These are phyloP conservation scores for Calamus simplicifolius DNA, from an alignment of 176 grass and related monocot species.

Conservation along the genomic window DNA sequence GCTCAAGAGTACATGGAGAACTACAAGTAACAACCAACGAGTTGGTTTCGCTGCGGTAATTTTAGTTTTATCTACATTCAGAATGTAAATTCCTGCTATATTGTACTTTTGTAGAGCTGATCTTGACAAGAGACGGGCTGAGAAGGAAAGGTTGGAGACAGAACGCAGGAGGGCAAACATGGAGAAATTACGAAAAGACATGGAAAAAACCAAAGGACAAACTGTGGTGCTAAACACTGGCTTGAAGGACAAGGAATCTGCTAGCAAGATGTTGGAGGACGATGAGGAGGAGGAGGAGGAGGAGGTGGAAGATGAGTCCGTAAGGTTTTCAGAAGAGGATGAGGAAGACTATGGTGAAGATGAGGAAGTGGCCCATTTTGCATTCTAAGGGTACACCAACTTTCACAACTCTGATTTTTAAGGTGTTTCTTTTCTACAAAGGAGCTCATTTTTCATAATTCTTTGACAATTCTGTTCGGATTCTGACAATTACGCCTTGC, in stretches of 20 bases:
- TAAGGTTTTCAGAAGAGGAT: constrained; percentile 55
- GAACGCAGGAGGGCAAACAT: constrained; percentile 71
- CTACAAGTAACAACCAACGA: constrained; percentile 41
- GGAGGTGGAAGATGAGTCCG: constrained; percentile 41
- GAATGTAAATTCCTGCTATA: not conserved
- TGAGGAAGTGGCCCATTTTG: constrained; percentile 68
- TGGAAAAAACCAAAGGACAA: constrained; percentile 82
- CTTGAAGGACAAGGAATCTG: constrained; percentile 50
- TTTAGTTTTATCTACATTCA: too few relatives aligned
- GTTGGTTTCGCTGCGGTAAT: too few relatives aligned
- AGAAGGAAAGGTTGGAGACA: constrained; percentile 65
- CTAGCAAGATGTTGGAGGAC: constrained; percentile 45
- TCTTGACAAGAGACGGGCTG: constrained; percentile 85
- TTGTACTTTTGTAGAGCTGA: constrained; percentile 52
- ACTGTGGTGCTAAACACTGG: constrained; percentile 87
- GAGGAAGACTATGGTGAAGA: constrained; percentile 71
- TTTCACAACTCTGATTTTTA: not conserved
- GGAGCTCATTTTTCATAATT: too few relatives aligned
- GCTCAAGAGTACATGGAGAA: constrained; percentile 89
- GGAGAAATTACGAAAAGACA: constrained; percentile 75
- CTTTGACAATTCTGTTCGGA: too few relatives aligned
- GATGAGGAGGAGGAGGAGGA: constrained; percentile 43
- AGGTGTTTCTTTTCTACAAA: too few relatives aligned
- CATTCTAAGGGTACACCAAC: constrained; percentile 39
- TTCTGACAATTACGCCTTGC: too few relatives aligned